Base-by-base conservation (phyloP, 345 rosid genomes). In the Salix caprea region DNA sequence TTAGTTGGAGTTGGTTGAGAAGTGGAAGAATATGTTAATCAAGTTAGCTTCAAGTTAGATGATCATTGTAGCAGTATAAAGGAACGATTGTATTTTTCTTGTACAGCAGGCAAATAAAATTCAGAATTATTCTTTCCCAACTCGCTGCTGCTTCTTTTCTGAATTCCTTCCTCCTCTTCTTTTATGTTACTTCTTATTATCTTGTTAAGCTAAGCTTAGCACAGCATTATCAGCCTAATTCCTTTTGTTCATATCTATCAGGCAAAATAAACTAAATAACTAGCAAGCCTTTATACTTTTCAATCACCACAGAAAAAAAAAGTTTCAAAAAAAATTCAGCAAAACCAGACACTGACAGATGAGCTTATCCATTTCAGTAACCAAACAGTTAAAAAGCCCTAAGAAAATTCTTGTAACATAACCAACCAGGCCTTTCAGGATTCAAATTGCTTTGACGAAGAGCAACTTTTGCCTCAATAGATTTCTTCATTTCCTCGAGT, bases 391-490 rank as follows among this genome's bases (percentile, higher is more conserved):
- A 62, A 12, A 26, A 28, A 48, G 65, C 28, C 46, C 14, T 62
- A 7, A 50, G 34, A 34, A 69, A 46, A 70, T 26, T 48, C 36
- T 19, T 18, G 66, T 26, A 75, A 48, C 19, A 12, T 58, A 21
- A 86, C 92, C 30, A 77, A 96, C 99, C 99, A 79, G 98, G 98
- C 71, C 98, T 85, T 81, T 92, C 94, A 39, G 99, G 98, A 84
- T 91, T 92, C 87, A 96, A 85, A 67, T 96, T 96, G 79, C 82
- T 89, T 56, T 88, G 97, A 77, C 99, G 99, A 86, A 96, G 99
- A 79, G 90, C 82, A 85, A 88, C 50, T 83, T 94, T 96, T 19
- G 92, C 90, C 80, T 94, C 98, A 21, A 89, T 76, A 7, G 91
- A 87, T 83, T 91, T 94, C 90, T 87, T 94, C 40, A 91, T 85